Evolutionary conservation across 176 grass and related monocot genomes (phyloP).

Genomic region (Musa acuminata): DNA sequence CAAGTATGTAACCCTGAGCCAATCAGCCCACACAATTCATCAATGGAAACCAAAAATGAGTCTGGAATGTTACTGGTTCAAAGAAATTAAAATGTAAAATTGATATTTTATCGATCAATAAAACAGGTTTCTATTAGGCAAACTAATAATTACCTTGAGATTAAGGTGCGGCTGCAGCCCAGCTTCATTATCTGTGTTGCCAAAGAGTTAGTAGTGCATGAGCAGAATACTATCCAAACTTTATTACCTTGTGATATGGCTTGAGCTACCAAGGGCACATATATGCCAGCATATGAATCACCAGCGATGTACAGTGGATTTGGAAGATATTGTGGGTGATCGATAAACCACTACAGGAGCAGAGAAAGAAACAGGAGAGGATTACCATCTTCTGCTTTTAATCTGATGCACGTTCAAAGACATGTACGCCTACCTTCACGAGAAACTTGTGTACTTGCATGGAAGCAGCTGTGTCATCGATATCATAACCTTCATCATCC

Average conservation of each 20-base stretch:
- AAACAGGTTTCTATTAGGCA: background rate
- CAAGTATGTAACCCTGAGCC: conserved; percentile 35
- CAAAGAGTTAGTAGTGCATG: background rate
- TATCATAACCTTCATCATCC: background rate
- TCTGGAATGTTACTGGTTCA: background rate
- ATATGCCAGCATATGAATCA: background rate
- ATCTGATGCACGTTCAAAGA: background rate
- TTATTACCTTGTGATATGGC: background rate
- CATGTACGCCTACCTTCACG: background rate
- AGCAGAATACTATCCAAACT: background rate
- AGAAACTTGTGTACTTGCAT: background rate
- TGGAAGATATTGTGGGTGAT: background rate
- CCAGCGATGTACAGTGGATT: background rate
- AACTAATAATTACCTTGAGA: conserved; percentile 39
- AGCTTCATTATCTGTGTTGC: conserved; percentile 18
- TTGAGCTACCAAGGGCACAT: background rate
- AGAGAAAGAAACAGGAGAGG: background rate
- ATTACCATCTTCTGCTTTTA: background rate
- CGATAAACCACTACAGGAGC: background rate
- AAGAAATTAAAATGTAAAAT: background rate
- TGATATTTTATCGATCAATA: too few relatives aligned
- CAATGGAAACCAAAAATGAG: conserved; percentile 7
- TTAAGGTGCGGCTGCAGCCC: conserved; percentile 23
- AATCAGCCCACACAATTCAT: too few relatives aligned
- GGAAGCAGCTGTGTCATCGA: background rate